A percentile compares a stretch with the other conserved stretches of the same genome.
Conservation (phyloP, 2,329 filamentous ascomycete species). For the Exophiala sp. region DNA sequence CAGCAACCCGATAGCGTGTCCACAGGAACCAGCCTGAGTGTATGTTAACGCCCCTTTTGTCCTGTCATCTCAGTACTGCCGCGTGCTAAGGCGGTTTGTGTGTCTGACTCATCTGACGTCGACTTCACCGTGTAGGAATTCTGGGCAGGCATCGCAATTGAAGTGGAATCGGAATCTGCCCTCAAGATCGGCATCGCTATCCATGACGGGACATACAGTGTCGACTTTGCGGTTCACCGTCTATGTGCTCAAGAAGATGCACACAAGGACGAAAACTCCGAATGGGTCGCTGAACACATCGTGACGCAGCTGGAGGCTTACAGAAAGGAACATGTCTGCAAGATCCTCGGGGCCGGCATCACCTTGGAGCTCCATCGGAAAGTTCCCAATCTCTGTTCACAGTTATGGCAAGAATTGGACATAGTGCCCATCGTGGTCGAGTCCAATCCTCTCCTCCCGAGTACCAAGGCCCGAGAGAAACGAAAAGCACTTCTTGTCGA, state of each 20-base stretch:
- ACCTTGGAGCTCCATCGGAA: constrained; percentile 53
- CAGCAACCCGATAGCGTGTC: constrained; percentile 14
- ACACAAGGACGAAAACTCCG: constrained; percentile 10
- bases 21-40: constrained; percentile 20
- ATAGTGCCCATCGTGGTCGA: constrained; percentile 64
- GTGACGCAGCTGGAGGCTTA: constrained; percentile 16
- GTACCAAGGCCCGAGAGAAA: constrained; percentile 33
- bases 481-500: constrained; percentile 47
- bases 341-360: constrained; percentile 69
- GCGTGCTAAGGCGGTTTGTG: not conserved
- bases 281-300: constrained; percentile 21
- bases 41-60: constrained; percentile 10
- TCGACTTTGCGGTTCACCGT: constrained; percentile 27
- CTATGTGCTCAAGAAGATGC: constrained; percentile 19
- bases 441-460: constrained; percentile 30
- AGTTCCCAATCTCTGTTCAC: constrained; percentile 61
- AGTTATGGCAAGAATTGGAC: constrained; percentile 70
- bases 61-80: not conserved
- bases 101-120: not conserved
- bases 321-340: constrained; percentile 41
- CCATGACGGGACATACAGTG: constrained; percentile 28
- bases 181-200: constrained; percentile 25
- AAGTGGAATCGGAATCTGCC: constrained; percentile 15
- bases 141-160: constrained; percentile 24
- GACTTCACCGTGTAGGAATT: constrained; percentile 20